These are phyloP conservation scores for Chaetomiaceae sp. DNA, from an alignment of 2,329 filamentous ascomycete genomes.

Conservation along the genomic window DNA sequence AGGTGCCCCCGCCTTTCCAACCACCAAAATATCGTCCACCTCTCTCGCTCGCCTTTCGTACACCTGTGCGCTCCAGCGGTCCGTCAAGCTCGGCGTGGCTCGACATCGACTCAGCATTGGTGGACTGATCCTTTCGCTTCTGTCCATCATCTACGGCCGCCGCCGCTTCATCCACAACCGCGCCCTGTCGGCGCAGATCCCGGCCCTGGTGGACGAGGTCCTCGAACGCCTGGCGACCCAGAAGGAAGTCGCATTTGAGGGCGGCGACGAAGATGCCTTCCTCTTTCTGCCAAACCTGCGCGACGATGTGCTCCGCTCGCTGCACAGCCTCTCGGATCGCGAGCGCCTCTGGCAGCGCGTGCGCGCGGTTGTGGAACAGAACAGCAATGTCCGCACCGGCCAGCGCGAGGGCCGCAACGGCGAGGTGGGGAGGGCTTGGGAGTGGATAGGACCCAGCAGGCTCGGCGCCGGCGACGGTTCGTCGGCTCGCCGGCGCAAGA, in stretches of 20 bases:
- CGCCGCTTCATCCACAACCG: slow-evolving; percentile 58
- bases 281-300: slow-evolving; percentile 84
- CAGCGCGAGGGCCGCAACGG: slow-evolving; percentile 64
- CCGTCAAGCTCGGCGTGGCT: slow-evolving; percentile 74
- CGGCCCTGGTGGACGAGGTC: slow-evolving; percentile 76
- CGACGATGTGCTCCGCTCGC: slow-evolving; percentile 81
- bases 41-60: slow-evolving; percentile 90
- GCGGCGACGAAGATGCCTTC: slow-evolving; percentile 72
- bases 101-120: slow-evolving; percentile 83
- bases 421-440: slow-evolving; percentile 63
- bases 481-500: slow-evolving; percentile 43
- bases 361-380: slow-evolving; percentile 79
- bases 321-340: slow-evolving; percentile 71
- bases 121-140: slow-evolving; percentile 51
- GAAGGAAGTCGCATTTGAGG: slow-evolving; percentile 69
- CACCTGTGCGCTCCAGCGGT: slow-evolving; percentile 73
- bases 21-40: slow-evolving; percentile 68
- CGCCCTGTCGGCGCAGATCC: slow-evolving; percentile 68
- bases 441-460: slow-evolving; percentile 61
- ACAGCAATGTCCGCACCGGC: slow-evolving; percentile 80
- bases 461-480: slow-evolving; percentile 37
- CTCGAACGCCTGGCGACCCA: slow-evolving; percentile 79
- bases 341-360: slow-evolving; percentile 83
- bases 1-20: slow-evolving; percentile 58
- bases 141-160: slow-evolving; percentile 58